These are phyloP conservation scores for Plasmodium chabaudi DNA, from an alignment of 169 alveolate species.

Conservation along the genomic window DNA sequence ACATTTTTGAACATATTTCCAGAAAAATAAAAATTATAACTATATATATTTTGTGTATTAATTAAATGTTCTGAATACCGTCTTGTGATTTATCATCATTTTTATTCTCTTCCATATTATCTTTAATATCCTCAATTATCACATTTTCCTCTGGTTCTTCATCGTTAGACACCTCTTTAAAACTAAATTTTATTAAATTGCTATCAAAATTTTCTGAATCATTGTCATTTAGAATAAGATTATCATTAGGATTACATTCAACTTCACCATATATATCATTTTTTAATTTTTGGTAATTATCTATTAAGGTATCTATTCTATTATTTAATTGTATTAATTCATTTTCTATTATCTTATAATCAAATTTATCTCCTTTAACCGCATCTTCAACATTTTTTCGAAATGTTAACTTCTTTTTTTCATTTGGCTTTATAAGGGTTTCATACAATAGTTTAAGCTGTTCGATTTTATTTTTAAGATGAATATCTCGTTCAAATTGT, in stretches of 20 bases:
- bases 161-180: constrained; percentile 43
- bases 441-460: constrained; percentile 56
- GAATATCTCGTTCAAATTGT: constrained; percentile 59
- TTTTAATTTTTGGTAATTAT: constrained; percentile 52
- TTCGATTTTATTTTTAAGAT: constrained; percentile 61
- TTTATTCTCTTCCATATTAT: constrained; percentile 13
- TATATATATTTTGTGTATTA: too few relatives aligned
- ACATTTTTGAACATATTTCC: too few relatives aligned
- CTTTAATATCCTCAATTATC: constrained; percentile 8
- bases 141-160: constrained; percentile 5
- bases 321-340: constrained; percentile 48
- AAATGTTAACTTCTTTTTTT: constrained; percentile 62
- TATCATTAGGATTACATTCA: constrained; percentile 19
- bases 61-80: too few relatives aligned
- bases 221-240: constrained; percentile 15
- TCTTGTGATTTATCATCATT: constrained; percentile 4
- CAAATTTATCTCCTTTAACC: constrained; percentile 56
- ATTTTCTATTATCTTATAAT: constrained; percentile 52
- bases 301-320: constrained; percentile 51
- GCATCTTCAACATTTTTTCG: constrained; percentile 71
- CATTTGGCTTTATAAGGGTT: constrained; percentile 38
- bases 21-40: too few relatives aligned
- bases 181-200: constrained; percentile 43
- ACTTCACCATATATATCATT: constrained; percentile 29
- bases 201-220: constrained; percentile 54